Evolutionary conservation across 1,284 basidiomycete genomes (phyloP), one percentile per base, ranked within the genome.

Genomic region (Ceratorhiza oryzae-sativae): DNA sequence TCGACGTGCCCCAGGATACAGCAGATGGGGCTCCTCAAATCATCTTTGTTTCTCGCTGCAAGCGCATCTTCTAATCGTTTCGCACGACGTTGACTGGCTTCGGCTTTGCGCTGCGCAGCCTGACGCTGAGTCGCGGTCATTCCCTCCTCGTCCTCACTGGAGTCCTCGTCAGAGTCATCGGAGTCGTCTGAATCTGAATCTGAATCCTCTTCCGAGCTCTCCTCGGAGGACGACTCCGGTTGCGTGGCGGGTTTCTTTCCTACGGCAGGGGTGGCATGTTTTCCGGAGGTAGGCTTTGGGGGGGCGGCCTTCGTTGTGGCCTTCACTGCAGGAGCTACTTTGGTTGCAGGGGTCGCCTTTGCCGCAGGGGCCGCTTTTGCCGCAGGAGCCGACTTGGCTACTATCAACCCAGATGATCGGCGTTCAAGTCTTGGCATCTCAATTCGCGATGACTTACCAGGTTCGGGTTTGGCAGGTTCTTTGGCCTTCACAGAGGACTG

Each of bases 1-100:
- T 99, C 97, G 87, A 99, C 97, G 81, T 99, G 97, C 73, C 97
- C 97, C 73, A 99, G 84, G 80, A 99, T 99, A 89, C 97, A 98
- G 81, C 97, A 99, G 79, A 99, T 99, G 32, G 97, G 97, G 80
- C 91, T 95, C 59, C 97, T 92, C 71, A 99, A 83, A 80, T 99
- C 84, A 77, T 98, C 95, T 80, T 93, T 95, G 80, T 83, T 94
- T 71, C 94, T 85, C 4, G 92, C 92, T 39, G 95, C 94, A 76
- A 97, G 81, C 8, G 97, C 96, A 36, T 89, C 91, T 80, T 94
- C 90, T 78, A 90, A 91, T 8, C 92, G 90, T 77, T 95, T 92
- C 68, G 89, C 87, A 70, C 92, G 86, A 49, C 94, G 87, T 42
- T 88, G 89, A 55, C 91, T 90, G 10, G 95, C 94, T 75, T 94